Evolutionary conservation across 139 green algal species (phyloP).

Genomic region (Trebouxia sp.): DNA sequence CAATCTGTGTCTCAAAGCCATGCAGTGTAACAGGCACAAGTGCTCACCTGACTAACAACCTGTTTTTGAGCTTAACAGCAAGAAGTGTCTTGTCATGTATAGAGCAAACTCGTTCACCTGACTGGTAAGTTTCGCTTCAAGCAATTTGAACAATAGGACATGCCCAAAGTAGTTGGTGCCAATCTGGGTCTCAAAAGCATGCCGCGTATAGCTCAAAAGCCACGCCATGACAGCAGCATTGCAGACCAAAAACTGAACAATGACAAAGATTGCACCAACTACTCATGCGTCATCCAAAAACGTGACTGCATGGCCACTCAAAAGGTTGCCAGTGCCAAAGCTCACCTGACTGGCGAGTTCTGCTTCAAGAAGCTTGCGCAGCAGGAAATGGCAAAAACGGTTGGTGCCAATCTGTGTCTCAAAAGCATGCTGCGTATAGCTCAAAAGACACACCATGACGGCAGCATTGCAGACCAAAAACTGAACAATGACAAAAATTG

Average conservation of each 20-base stretch:
- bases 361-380: constrained; percentile 39
- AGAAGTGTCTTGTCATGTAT: no score
- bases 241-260: constrained; percentile 18
- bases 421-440: constrained; percentile 52
- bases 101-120: no score
- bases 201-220: constrained; percentile 34
- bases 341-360: constrained; percentile 26
- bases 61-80: no score
- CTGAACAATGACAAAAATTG: neutral
- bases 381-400: constrained; percentile 51
- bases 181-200: constrained; percentile 55
- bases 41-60: neutral
- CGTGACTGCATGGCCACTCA: neutral
- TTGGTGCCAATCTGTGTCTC: constrained; percentile 53
- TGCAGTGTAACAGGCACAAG: constrained; percentile 39
- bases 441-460: constrained; percentile 59
- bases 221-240: constrained; percentile 77
- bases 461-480: constrained; percentile 57
- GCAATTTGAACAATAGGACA: constrained; percentile 36
- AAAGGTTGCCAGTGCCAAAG: neutral
- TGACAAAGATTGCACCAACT: neutral
- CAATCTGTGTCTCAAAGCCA: constrained; percentile 54
- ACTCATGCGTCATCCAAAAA: no score
- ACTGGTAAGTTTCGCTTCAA: constrained; percentile 38
- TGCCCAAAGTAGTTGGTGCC: constrained; percentile 57